Conservation (phyloP, 2,329 filamentous ascomycete genomes). For the Raffaelea albimanens region DNA sequence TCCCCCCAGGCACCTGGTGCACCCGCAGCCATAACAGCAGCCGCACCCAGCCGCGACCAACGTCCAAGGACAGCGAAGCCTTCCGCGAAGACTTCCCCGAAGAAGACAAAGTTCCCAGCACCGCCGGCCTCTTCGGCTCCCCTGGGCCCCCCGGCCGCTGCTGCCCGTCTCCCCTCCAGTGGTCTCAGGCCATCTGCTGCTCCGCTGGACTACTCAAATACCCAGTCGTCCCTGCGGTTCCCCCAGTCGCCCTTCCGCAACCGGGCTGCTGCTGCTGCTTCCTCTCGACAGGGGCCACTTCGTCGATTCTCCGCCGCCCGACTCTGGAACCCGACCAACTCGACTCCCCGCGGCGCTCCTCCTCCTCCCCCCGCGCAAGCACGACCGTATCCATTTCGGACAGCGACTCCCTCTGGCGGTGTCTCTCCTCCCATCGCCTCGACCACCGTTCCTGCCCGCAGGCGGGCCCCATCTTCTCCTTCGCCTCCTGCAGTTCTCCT, state of each 20-base stretch:
- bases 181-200: conserved; percentile 5
- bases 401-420: neutral
- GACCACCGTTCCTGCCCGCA: conserved; percentile 20
- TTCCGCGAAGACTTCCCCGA: too few relatives aligned
- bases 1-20: too few relatives aligned
- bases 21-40: too few relatives aligned
- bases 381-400: too few relatives aligned
- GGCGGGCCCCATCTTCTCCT: conserved; percentile 43
- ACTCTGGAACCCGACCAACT: conserved; percentile 54
- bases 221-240: conserved; percentile 35
- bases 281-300: conserved; percentile 16
- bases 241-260: conserved; percentile 36
- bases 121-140: neutral
- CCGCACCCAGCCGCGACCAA: too few relatives aligned
- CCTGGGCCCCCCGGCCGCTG: neutral
- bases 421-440: neutral
- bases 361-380: conserved; percentile 1
- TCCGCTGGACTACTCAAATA: conserved; percentile 15
- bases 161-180: neutral
- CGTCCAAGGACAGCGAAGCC: too few relatives aligned
- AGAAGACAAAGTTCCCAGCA: too few relatives aligned
- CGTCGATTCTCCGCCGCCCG: conserved; percentile 36
- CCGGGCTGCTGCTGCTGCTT: conserved; percentile 23
- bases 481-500: conserved; percentile 43
- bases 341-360: conserved; percentile 37